These are phyloP conservation scores for Cyberlindnera suaveolens DNA, from an alignment of 805 yeast species.

Conservation along the genomic window DNA sequence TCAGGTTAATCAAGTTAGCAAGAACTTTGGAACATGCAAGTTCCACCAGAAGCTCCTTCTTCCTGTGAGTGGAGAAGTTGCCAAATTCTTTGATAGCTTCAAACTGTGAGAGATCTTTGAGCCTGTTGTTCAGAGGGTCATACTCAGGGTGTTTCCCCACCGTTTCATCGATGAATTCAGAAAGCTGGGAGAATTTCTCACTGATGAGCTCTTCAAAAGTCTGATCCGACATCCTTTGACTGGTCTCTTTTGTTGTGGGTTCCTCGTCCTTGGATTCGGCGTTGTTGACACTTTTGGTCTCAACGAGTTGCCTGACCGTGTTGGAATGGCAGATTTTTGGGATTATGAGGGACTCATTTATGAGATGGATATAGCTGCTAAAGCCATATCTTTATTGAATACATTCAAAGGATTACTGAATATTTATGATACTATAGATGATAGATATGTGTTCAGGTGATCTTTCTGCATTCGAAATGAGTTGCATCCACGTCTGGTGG, in stretches of 20 bases:
- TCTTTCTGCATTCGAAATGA: constrained; percentile 46
- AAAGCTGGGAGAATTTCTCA: constrained; percentile 1
- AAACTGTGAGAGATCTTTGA: background rate
- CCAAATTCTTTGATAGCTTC: background rate
- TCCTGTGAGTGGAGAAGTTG: background rate
- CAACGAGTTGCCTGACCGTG: no score
- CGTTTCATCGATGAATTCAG: background rate
- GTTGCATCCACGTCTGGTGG: constrained; percentile 44
- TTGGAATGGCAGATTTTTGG: no score
- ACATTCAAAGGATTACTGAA: no score
- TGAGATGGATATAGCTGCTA: no score
- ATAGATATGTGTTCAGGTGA: constrained; percentile 4
- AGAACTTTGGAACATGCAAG: constrained; percentile 5
- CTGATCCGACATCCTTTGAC: background rate
- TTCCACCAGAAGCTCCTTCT: constrained; percentile 5
- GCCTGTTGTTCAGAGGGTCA: background rate
- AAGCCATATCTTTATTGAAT: no score
- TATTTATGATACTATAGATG: no score
- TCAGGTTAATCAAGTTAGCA: constrained; percentile 7
- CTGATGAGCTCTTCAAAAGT: constrained; percentile 1
- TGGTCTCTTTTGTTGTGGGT: no score
- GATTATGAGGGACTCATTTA: no score
- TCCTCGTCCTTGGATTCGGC: no score
- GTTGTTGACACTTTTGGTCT: no score
- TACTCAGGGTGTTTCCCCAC: background rate